These are phyloP conservation scores for Leccinum ochraceum DNA, from an alignment of 768 basidiomycete species.

Conservation along the genomic window DNA sequence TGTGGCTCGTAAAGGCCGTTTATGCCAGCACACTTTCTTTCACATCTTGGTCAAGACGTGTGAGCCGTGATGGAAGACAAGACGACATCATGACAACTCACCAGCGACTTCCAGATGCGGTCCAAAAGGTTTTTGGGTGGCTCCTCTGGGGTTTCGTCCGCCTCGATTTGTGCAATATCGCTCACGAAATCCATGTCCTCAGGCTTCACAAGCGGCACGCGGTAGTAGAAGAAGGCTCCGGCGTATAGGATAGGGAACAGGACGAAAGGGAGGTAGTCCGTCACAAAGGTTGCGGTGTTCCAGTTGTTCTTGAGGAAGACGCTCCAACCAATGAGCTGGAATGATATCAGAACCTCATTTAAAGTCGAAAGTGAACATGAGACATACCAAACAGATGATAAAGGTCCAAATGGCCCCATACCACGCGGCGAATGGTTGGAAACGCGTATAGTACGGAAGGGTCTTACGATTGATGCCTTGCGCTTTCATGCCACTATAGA, in stretches of 20 bases:
- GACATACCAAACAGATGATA: constrained; percentile 61
- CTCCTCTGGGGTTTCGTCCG: constrained; percentile 68
- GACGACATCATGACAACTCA: constrained; percentile 38
- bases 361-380: background rate
- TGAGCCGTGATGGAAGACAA: background rate
- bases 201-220: constrained; percentile 30
- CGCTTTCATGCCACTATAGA: constrained; percentile 76
- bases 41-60: constrained; percentile 21
- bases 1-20: background rate
- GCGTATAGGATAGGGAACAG: constrained; percentile 77
- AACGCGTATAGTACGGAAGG: constrained; percentile 66
- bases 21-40: constrained; percentile 1
- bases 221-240: constrained; percentile 50
- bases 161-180: constrained; percentile 69
- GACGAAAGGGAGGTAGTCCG: constrained; percentile 72
- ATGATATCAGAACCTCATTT: constrained; percentile 31
- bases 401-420: constrained; percentile 39
- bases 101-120: constrained; percentile 79
- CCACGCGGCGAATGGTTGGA: constrained; percentile 79
- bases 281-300: constrained; percentile 69
- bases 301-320: constrained; percentile 58
- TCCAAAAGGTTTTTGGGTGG: constrained; percentile 68
- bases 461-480: constrained; percentile 74
- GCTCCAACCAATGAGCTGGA: constrained; percentile 48
- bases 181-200: constrained; percentile 85